Evolutionary conservation across 306 rosid genomes (phyloP).

Genomic region (Sesbania bispinosa): DNA sequence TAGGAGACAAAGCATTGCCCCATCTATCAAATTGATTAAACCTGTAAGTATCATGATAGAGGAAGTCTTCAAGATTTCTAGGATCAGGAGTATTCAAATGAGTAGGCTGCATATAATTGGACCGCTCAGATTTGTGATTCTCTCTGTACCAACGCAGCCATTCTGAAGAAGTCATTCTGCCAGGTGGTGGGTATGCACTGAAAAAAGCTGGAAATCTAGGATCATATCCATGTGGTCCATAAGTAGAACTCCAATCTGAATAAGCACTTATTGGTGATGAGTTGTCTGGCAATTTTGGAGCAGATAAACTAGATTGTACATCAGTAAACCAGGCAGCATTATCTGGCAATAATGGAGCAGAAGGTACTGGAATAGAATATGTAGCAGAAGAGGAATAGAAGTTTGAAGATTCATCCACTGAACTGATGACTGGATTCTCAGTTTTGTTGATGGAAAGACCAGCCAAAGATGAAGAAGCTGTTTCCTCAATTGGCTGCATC

Average conservation of each 20-base stretch:
- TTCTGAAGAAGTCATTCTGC: constrained; percentile 85
- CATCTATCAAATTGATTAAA: constrained; percentile 47
- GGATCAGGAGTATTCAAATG: constrained; percentile 39
- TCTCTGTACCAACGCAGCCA: constrained; percentile 93
- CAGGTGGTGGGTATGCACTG: constrained; percentile 43
- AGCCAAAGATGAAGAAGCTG: constrained; percentile 39
- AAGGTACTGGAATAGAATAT: constrained; percentile 71
- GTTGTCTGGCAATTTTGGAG: constrained; percentile 26
- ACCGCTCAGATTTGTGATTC: constrained; percentile 40
- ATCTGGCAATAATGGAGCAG: constrained; percentile 87
- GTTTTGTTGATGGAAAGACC: constrained; percentile 42
- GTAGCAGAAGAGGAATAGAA: constrained; percentile 37
- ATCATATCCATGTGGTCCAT: constrained; percentile 40
- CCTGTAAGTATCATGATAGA: constrained; percentile 34
- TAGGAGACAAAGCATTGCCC: constrained; percentile 40
- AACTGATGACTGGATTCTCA: constrained; percentile 28
- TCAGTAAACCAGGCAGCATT: constrained; percentile 63
- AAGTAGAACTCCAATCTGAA: constrained; percentile 53
- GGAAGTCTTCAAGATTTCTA: constrained; percentile 37
- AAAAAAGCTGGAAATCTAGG: constrained; percentile 38
- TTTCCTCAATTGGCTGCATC: constrained; percentile 66
- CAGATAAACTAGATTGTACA: constrained; percentile 33
- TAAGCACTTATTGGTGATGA: constrained; percentile 30
- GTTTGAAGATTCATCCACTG: constrained; percentile 30
- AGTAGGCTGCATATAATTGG: constrained; percentile 39